These are phyloP conservation scores for Lyophyllum shimeji DNA, from an alignment of 768 basidiomycete genomes.

Conservation along the genomic window DNA sequence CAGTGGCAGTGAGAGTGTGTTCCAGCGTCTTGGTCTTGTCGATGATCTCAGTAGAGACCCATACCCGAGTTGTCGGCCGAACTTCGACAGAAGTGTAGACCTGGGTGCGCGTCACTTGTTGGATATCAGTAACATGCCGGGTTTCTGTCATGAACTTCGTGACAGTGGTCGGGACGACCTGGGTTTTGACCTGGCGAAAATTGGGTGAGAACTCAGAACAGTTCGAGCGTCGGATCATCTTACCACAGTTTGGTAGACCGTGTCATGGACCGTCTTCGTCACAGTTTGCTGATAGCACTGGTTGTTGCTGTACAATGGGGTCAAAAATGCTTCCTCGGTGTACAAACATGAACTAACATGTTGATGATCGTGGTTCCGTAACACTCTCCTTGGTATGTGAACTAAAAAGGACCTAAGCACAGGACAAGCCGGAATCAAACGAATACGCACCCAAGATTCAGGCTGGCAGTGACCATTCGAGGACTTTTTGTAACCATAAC, in stretches of 20 bases:
- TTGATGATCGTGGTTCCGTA: slow-evolving; percentile 64
- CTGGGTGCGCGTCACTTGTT: slow-evolving; percentile 41
- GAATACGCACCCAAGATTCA: slow-evolving; percentile 56
- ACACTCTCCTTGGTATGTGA: slow-evolving; percentile 47
- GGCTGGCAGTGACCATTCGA: slow-evolving; percentile 53
- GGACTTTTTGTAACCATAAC: slow-evolving; percentile 65
- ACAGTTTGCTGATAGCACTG: slow-evolving; percentile 30
- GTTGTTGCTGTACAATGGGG: slow-evolving; percentile 15
- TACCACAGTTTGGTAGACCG: slow-evolving; percentile 30
- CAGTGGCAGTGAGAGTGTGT: slow-evolving; percentile 62
- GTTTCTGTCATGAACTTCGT: slow-evolving; percentile 36
- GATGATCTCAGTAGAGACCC: slow-evolving; percentile 64
- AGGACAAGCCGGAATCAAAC: not conserved
- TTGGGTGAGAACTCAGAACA: slow-evolving; percentile 3
- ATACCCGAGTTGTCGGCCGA: slow-evolving; percentile 64
- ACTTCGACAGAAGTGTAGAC: slow-evolving; percentile 52
- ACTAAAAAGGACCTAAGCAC: slow-evolving; percentile 26
- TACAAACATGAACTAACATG: slow-evolving; percentile 14
- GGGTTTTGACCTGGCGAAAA: slow-evolving; percentile 18
- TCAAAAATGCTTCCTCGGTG: slow-evolving; percentile 3
- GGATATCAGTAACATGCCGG: slow-evolving; percentile 36
- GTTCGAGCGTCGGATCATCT: not conserved
- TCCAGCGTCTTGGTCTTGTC: slow-evolving; percentile 57
- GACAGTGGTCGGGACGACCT: slow-evolving; percentile 43
- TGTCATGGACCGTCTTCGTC: slow-evolving; percentile 35